Evolutionary conservation across 371 early-diverging fungal genomes (phyloP).

Genomic region (Zancudomyces culisetae): DNA sequence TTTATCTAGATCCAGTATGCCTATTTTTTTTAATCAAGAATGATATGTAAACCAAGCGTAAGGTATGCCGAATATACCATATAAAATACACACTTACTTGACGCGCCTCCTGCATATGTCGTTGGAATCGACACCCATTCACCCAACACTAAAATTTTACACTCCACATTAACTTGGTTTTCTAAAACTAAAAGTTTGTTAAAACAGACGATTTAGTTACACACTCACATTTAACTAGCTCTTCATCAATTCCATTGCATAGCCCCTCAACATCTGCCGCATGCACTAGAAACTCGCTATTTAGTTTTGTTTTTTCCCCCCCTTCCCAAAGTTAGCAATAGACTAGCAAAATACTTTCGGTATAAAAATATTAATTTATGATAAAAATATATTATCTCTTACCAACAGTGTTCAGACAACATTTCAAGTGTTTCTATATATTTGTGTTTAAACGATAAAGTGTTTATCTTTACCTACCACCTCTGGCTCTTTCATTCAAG

Average conservation of each 20-base stretch:
- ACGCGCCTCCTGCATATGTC: constrained; percentile 90
- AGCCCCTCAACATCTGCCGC: constrained; percentile 96
- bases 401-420: constrained; percentile 49
- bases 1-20: constrained; percentile 45
- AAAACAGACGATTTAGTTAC: not conserved
- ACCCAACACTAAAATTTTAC: constrained; percentile 31
- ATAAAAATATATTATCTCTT: too few relatives aligned
- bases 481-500: not conserved
- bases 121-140: constrained; percentile 78
- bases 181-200: not conserved
- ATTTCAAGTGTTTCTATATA: constrained; percentile 29
- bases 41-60: not conserved
- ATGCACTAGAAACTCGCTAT: constrained; percentile 84
- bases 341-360: too few relatives aligned
- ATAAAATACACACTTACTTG: constrained; percentile 26
- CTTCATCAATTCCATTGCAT: constrained; percentile 79
- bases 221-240: constrained; percentile 37
- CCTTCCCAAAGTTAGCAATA: too few relatives aligned
- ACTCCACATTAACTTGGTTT: too few relatives aligned
- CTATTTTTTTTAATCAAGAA: not conserved
- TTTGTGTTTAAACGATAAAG: not conserved
- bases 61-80: constrained; percentile 4
- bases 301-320: too few relatives aligned
- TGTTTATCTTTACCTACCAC: not conserved
- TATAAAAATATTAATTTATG: too few relatives aligned